Evolutionary conservation across 140 eudicot species (phyloP).

Genomic region (Senecio squalidus): DNA sequence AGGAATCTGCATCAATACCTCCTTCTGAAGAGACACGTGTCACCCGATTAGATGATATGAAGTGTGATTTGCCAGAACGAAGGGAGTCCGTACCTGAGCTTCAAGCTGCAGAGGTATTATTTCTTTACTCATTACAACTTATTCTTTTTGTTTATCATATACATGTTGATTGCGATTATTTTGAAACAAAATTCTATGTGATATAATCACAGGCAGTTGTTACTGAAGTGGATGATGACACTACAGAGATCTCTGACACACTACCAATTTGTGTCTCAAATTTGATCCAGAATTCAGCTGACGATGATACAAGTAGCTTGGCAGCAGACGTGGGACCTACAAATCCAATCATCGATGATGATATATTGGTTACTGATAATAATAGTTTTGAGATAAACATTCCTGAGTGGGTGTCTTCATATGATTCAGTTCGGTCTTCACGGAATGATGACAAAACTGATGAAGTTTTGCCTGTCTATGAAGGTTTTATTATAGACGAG

Average conservation of each 20-base stretch:
- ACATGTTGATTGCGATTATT: not conserved
- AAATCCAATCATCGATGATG: constrained; percentile 9
- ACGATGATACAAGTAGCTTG: constrained; percentile 25
- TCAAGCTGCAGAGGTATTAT: constrained; percentile 43
- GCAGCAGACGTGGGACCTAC: constrained; percentile 25
- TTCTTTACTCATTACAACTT: constrained; percentile 3
- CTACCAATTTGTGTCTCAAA: constrained; percentile 21
- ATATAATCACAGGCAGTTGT: constrained; percentile 34
- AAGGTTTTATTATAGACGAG: constrained; percentile 48
- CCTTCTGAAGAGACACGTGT: constrained; percentile 16
- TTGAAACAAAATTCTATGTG: constrained; percentile 1
- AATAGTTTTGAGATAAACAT: constrained; percentile 24
- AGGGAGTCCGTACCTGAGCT: constrained; percentile 21
- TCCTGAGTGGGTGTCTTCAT: constrained; percentile 30
- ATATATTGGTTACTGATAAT: constrained; percentile 17
- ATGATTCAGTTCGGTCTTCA: constrained; percentile 23
- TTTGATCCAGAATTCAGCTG: constrained; percentile 29
- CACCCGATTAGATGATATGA: constrained; percentile 16
- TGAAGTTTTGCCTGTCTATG: constrained; percentile 57
- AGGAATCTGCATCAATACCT: constrained; percentile 14
- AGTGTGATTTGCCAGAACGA: constrained; percentile 21
- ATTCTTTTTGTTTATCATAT: constrained; percentile 3
- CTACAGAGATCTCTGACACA: constrained; percentile 11
- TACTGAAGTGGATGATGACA: constrained; percentile 23
- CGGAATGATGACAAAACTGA: constrained; percentile 36